Conservation (phyloP, 2,329 filamentous ascomycete species). For the Leptographium procerum region DNA sequence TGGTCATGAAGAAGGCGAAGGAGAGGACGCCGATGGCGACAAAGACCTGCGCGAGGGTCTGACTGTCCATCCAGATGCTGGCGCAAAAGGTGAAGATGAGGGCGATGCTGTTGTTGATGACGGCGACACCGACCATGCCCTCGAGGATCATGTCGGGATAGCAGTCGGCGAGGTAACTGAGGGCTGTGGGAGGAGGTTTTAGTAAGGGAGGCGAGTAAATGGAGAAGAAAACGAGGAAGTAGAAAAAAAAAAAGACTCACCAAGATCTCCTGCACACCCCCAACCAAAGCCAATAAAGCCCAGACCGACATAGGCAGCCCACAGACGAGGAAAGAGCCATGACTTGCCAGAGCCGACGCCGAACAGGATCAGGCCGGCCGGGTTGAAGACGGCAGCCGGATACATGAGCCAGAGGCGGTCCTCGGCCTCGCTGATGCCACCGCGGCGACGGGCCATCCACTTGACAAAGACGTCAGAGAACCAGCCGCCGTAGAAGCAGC, state of each 20-base stretch:
- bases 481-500: constrained; percentile 3
- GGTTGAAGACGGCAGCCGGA: not conserved
- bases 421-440: constrained; percentile 4
- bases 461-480: constrained; percentile 1
- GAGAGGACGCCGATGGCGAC: constrained; percentile 2
- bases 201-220: not conserved
- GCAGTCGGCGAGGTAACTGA: constrained; percentile 5
- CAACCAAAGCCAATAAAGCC: constrained; percentile 3
- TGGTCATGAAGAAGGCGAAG: constrained; percentile 3
- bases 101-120: constrained; percentile 6
- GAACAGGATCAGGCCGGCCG: constrained; percentile 2
- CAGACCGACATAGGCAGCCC: not conserved
- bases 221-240: not conserved
- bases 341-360: constrained; percentile 1
- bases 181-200: not conserved
- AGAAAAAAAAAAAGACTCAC: not conserved
- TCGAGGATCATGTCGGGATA: constrained; percentile 5
- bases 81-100: constrained; percentile 2
- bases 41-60: not conserved
- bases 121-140: constrained; percentile 4
- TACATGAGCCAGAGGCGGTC: constrained; percentile 5
- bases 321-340: constrained; percentile 2
- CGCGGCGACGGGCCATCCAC: constrained; percentile 1
- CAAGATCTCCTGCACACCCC: constrained; percentile 3
- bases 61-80: constrained; percentile 1